Conservation (phyloP, 352 stramenopile genomes). For the Globisporangium cederbergense region DNA sequence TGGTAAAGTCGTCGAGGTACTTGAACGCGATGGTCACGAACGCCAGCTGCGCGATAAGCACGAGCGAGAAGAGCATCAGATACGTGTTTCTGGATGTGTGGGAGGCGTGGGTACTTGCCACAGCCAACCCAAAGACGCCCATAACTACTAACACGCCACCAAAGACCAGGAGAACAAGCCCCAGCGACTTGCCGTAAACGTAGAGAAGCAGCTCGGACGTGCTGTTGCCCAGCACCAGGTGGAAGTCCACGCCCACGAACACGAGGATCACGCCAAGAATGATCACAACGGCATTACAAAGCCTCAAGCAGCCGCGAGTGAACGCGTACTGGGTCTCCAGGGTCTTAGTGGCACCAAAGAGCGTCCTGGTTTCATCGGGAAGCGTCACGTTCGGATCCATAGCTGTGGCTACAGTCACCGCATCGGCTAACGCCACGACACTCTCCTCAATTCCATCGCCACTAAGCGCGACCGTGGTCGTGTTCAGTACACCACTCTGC, state of each 20-base stretch:
- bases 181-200: constrained; percentile 39
- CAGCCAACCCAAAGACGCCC: constrained; percentile 25
- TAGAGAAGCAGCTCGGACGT: constrained; percentile 48
- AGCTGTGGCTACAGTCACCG: neutral
- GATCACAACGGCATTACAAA: constrained; percentile 31
- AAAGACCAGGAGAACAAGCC: constrained; percentile 24
- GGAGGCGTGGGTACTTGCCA: constrained; percentile 25
- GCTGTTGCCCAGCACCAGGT: constrained; percentile 48
- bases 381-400: constrained; percentile 21
- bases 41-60: constrained; percentile 33
- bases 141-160: constrained; percentile 24
- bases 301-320: constrained; percentile 27
- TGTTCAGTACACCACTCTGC: constrained; percentile 4
- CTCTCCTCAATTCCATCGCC: neutral
- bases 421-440: constrained; percentile 7
- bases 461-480: neutral
- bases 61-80: constrained; percentile 22
- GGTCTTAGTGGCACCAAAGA: constrained; percentile 37
- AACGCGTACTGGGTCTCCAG: constrained; percentile 36
- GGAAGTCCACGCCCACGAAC: constrained; percentile 48
- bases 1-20: constrained; percentile 35
- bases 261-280: constrained; percentile 40
- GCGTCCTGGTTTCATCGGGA: constrained; percentile 36
- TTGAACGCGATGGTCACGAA: constrained; percentile 33
- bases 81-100: constrained; percentile 31